phyloP scores from a whole-genome alignment of 108 stramenopile species.

The Seminavis robusta region DNA sequence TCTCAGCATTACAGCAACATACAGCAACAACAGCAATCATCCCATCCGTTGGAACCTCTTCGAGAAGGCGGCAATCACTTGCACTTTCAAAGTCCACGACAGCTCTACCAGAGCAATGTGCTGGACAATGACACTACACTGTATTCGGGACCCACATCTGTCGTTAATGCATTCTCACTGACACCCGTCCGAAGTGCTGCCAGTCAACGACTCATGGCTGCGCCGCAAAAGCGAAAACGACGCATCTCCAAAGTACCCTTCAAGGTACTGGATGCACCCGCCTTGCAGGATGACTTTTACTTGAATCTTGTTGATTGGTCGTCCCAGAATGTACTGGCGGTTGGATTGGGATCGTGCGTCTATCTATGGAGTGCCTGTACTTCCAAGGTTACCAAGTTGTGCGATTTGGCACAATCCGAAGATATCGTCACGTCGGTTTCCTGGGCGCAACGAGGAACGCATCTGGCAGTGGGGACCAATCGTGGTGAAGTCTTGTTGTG shows the following conservation, averaged over 20 bases:
- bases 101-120: constrained; percentile 44
- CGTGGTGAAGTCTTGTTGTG: constrained; percentile 91
- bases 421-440: constrained; percentile 87
- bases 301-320: constrained; percentile 98
- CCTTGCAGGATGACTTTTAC: constrained; percentile 98
- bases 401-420: constrained; percentile 56
- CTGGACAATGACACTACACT: constrained; percentile 20
- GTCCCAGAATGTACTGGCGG: constrained; percentile 93
- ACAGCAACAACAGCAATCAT: not conserved
- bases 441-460: constrained; percentile 90
- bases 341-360: constrained; percentile 91
- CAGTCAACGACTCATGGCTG: constrained; percentile 58
- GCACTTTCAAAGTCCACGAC: constrained; percentile 60
- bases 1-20: not conserved
- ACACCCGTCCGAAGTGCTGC: constrained; percentile 56
- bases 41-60: constrained; percentile 40
- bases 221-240: constrained; percentile 64
- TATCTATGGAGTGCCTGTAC: constrained; percentile 95
- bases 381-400: constrained; percentile 90
- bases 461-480: constrained; percentile 89
- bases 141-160: constrained; percentile 33
- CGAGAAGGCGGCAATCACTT: constrained; percentile 62
- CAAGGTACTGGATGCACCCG: constrained; percentile 98
- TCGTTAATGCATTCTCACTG: constrained; percentile 78
- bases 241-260: constrained; percentile 92